These are phyloP conservation scores for Fraxinus americana DNA, from an alignment of 257 asterid genomes.

Conservation along the genomic window DNA sequence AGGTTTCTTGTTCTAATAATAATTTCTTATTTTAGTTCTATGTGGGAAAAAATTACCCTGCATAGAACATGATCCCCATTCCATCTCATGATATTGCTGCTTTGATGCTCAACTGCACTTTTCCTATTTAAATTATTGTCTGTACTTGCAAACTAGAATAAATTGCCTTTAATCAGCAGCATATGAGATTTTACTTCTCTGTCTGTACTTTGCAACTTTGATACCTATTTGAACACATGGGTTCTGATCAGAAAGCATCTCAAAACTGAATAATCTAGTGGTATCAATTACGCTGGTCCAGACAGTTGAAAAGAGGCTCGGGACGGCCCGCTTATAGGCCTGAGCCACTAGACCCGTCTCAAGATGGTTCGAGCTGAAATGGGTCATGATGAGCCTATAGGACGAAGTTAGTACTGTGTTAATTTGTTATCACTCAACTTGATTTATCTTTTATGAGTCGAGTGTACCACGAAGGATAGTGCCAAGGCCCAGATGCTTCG, in stretches of 20 bases:
- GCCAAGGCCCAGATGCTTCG: neutral
- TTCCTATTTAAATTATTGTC: neutral
- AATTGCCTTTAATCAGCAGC: neutral
- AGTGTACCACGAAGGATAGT: neutral
- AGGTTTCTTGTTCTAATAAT: neutral
- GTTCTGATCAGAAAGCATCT: neutral
- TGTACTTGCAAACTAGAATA: neutral
- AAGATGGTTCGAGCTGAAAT: neutral
- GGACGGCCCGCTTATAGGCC: neutral
- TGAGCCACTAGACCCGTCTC: neutral
- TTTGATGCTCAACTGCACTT: constrained; percentile 3
- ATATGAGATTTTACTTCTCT: constrained; percentile 1
- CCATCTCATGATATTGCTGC: neutral
- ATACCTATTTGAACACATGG: constrained; percentile 8
- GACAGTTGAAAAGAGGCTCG: neutral
- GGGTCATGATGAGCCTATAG: neutral
- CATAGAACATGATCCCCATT: neutral
- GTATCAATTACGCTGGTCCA: neutral
- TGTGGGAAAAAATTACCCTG: neutral
- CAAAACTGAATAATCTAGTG: neutral
- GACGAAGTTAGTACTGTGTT: neutral
- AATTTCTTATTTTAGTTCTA: neutral
- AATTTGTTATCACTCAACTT: neutral
- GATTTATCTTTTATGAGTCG: neutral
- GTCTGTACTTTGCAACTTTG: constrained; percentile 3